Evolutionary conservation across 1,284 basidiomycete species (phyloP).

Genomic region (Pseudozyma sp.): DNA sequence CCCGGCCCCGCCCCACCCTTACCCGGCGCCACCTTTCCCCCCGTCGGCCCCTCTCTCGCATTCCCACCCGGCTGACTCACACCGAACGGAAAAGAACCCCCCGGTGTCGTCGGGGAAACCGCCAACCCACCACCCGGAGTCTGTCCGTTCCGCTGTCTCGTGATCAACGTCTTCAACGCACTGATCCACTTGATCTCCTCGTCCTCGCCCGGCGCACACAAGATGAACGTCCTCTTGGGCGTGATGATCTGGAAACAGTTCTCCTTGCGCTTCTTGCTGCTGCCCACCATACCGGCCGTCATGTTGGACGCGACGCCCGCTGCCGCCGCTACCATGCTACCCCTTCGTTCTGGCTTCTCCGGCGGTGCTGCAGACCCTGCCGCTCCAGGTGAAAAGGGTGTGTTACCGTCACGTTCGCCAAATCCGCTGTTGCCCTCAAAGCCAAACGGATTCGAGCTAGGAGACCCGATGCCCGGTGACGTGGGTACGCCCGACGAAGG

Average conservation of each 20-base stretch:
- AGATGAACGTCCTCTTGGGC: constrained; percentile 85
- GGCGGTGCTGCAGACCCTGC: constrained; percentile 8
- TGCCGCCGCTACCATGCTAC: constrained; percentile 47
- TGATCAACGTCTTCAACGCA: constrained; percentile 88
- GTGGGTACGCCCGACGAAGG: constrained; percentile 47
- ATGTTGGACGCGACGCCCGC: constrained; percentile 50
- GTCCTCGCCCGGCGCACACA: constrained; percentile 95
- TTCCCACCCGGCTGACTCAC: no score
- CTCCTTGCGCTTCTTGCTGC: constrained; percentile 65
- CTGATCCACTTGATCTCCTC: constrained; percentile 99
- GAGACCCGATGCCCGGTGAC: constrained; percentile 39
- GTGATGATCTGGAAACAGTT: constrained; percentile 96
- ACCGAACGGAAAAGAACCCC: constrained; percentile 27
- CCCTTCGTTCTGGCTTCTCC: constrained; percentile 38
- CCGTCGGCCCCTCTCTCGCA: no score
- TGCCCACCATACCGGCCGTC: constrained; percentile 38
- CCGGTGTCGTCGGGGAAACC: constrained; percentile 30
- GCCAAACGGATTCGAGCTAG: constrained; percentile 38
- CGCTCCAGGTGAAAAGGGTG: constrained; percentile 15
- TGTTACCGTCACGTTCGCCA: constrained; percentile 13
- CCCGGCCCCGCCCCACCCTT: neutral
- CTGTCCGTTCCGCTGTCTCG: constrained; percentile 45
- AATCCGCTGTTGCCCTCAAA: constrained; percentile 11
- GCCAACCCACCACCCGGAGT: constrained; percentile 29
- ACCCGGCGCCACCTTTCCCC: neutral